Evolutionary conservation across 441 rosid species (phyloP).

Genomic region (Omphalea diandra): DNA sequence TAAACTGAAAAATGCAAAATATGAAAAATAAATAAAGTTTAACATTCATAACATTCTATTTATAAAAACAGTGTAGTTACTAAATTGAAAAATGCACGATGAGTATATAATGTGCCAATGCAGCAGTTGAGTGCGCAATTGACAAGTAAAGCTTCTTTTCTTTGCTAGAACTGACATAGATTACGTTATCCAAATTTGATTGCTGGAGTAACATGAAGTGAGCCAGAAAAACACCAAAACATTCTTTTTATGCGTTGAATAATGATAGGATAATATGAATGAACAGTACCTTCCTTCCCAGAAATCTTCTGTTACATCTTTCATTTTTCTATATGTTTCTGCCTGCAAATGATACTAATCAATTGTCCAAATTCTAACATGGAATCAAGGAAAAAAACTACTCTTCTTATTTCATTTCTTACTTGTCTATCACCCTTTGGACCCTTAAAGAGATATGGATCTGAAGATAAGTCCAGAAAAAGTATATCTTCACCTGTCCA

Average conservation of each 20-base stretch:
- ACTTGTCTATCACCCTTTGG: conserved; percentile 94
- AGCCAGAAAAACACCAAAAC: not conserved
- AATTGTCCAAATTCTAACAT: conserved; percentile 1
- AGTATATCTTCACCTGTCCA: conserved; percentile 76
- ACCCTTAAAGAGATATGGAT: conserved; percentile 85
- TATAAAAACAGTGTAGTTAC: not conserved
- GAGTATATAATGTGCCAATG: not conserved
- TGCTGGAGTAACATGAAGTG: not conserved
- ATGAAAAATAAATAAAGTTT: conserved; percentile 2
- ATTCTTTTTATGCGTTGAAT: not conserved
- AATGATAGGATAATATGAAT: not conserved
- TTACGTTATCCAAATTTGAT: not conserved
- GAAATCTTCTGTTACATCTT: conserved; percentile 63
- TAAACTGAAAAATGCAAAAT: conserved; percentile 32
- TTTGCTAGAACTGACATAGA: not conserved
- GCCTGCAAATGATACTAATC: conserved; percentile 48
- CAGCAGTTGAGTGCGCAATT: conserved; percentile 1
- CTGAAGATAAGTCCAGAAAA: conserved; percentile 76
- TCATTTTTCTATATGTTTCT: conserved; percentile 92
- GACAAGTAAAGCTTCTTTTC: not conserved
- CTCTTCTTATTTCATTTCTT: conserved; percentile 19
- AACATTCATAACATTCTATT: not conserved
- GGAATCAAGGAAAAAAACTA: not conserved
- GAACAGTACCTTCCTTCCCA: conserved; percentile 87
- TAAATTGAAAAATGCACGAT: not conserved